A percentile compares a stretch with the other conserved stretches of the same genome.
Conservation (phyloP, 2,329 filamentous ascomycete genomes). For the Ceratocystis alfenasii region DNA sequence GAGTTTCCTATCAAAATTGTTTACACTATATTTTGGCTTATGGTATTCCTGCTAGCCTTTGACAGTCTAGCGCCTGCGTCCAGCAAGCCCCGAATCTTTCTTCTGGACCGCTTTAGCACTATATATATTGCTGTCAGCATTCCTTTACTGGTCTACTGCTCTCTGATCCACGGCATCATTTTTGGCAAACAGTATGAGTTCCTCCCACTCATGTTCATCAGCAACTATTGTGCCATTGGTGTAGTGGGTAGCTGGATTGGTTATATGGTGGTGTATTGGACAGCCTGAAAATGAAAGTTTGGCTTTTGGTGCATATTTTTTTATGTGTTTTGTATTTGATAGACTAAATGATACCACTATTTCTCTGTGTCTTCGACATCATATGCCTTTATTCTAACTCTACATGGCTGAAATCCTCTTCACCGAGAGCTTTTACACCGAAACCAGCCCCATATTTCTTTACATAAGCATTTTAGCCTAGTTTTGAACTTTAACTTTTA, state of each 20-base stretch:
- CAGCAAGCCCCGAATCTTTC: conserved; percentile 65
- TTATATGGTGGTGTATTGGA: conserved; percentile 85
- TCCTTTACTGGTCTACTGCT: conserved; percentile 80
- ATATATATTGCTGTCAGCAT: conserved; percentile 84
- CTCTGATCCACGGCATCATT: conserved; percentile 66
- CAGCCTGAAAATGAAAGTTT: conserved; percentile 31
- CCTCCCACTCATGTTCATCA: conserved; percentile 91
- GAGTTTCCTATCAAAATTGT: conserved; percentile 91
- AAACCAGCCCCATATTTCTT: conserved; percentile 9
- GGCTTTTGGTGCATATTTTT: background rate
- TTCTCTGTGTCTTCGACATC: background rate
- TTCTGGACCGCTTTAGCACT: conserved; percentile 81
- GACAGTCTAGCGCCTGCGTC: conserved; percentile 79
- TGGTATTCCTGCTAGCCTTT: conserved; percentile 74
- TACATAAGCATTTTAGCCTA: conserved; percentile 10
- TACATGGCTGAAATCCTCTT: background rate
- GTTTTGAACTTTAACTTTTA: conserved; percentile 11
- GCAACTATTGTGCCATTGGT: conserved; percentile 86
- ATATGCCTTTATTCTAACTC: background rate
- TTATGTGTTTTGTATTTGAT: conserved; percentile 16
- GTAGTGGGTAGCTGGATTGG: conserved; percentile 92
- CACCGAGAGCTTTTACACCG: conserved; percentile 5
- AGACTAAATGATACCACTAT: conserved; percentile 21
- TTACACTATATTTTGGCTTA: conserved; percentile 86
- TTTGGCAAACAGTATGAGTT: conserved; percentile 82